Base-by-base conservation (phyloP, 2,329 filamentous ascomycete genomes). In the Xylariales sp. region DNA sequence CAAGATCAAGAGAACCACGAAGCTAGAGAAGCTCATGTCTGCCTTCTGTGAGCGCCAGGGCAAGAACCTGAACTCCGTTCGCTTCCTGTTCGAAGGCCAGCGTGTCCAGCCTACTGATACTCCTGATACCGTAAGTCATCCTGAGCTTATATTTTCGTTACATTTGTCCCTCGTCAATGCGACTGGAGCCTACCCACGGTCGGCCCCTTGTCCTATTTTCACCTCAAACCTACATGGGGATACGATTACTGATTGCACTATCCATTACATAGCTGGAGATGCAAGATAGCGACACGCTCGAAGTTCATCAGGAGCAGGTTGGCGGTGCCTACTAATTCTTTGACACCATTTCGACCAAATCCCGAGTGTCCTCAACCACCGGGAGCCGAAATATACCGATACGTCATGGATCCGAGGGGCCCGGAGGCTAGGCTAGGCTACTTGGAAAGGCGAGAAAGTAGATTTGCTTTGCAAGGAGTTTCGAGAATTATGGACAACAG, bases 271-370 rank as follows among this genome's bases (percentile, higher is more conserved):
- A 97, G 93, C 84, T 97, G 42, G 93, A 97, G 48, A 98, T 98
- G 93, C 73, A 82, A 51, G 93, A 98, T 54, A 91, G 93, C 25
- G 93, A 98, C 59, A 94, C 88, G 1, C 82, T 98, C 19, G 93
- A 98, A 61, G 93, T 98, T 19, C 91, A 97, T 63, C 93, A 97
- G 64, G 93, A 98, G 65, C 93, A 98, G 70, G 93, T 97, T 47
- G 93, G 93, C 46, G 91, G 90, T 46, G 66, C 57, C 49, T 66
- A 55, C 53, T 62, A 21, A 46, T 35, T 12, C 15, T 8, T n/a
- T n/a, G n/a, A n/a, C n/a, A n/a, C n/a, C n/a, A n/a, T n/a, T n/a
- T n/a, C n/a, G n/a, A n/a, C n/a, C n/a, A n/a, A n/a, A n/a, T n/a
- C n/a, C n/a, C n/a, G n/a, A n/a, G n/a, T n/a, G n/a, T 27, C 16